Percentiles rank a stretch among this genome's conserved stretches.
These are phyloP conservation scores for Elaeagnus macrophylla DNA, from an alignment of 306 rosid species.

Conservation along the genomic window DNA sequence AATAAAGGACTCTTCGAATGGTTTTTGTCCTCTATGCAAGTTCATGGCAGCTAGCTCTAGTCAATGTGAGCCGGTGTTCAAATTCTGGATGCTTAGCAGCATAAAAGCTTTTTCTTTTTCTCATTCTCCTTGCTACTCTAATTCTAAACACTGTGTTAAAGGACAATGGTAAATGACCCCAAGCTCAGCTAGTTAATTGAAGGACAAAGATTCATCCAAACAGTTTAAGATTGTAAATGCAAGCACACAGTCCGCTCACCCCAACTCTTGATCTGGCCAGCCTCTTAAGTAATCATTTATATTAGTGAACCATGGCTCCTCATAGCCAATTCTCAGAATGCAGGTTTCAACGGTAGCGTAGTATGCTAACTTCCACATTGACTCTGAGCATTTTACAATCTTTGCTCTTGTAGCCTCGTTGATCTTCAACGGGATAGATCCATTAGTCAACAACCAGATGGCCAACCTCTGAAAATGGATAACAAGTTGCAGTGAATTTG, in stretches of 20 bases:
- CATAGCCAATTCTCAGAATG: slow-evolving; percentile 42
- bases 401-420: slow-evolving; percentile 52
- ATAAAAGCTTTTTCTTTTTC: too few relatives aligned
- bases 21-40: too few relatives aligned
- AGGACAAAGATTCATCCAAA: neutral
- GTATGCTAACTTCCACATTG: slow-evolving; percentile 87
- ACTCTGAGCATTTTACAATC: slow-evolving; percentile 80
- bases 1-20: too few relatives aligned
- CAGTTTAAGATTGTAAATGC: neutral
- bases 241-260: slow-evolving; percentile 41
- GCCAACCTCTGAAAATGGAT: slow-evolving; percentile 53
- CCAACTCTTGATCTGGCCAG: slow-evolving; percentile 89
- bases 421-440: slow-evolving; percentile 47
- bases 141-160: too few relatives aligned
- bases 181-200: neutral
- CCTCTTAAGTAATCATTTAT: slow-evolving; percentile 53
- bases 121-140: too few relatives aligned
- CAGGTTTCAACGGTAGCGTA: slow-evolving; percentile 69
- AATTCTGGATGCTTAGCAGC: too few relatives aligned
- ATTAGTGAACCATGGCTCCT: slow-evolving; percentile 79
- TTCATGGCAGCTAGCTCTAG: too few relatives aligned
- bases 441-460: slow-evolving; percentile 46
- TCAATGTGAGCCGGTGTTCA: too few relatives aligned
- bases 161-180: neutral
- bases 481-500: too few relatives aligned